A percentile compares a stretch with the other conserved stretches of the same genome.
Conservation (phyloP, 1,139 yeast species). For the Lodderomyces beijingensis region DNA sequence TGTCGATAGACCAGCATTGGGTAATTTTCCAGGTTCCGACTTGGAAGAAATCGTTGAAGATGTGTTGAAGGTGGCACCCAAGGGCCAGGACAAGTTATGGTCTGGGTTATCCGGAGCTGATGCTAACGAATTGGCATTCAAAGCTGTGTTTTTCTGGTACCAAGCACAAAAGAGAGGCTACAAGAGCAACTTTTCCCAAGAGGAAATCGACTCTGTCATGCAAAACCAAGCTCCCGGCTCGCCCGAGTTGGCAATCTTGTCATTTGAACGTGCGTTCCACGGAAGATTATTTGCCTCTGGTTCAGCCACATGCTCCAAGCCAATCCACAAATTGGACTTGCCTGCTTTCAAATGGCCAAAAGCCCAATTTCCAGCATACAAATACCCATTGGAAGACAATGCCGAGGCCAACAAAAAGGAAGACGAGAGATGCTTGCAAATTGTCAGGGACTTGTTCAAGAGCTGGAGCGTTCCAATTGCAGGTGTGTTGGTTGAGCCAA, state of each 20-base stretch:
- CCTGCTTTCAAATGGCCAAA: slow-evolving; percentile 88
- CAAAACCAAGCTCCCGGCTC: slow-evolving; percentile 67
- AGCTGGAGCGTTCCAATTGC: slow-evolving; percentile 67
- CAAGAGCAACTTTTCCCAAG: slow-evolving; percentile 46
- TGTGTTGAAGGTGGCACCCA: slow-evolving; percentile 63
- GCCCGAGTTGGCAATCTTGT: slow-evolving; percentile 68
- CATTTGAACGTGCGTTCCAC: slow-evolving; percentile 75
- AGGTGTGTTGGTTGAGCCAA: slow-evolving; percentile 73
- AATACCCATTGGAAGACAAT: slow-evolving; percentile 64
- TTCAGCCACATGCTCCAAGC: slow-evolving; percentile 75
- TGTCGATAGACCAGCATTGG: slow-evolving; percentile 74
- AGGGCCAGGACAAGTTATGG: slow-evolving; percentile 66
- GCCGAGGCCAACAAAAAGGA: slow-evolving; percentile 55
- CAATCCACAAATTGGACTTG: slow-evolving; percentile 78
- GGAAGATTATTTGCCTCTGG: slow-evolving; percentile 80
- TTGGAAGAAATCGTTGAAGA: slow-evolving; percentile 53
- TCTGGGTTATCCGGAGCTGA: slow-evolving; percentile 79
- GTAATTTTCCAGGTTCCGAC: slow-evolving; percentile 69
- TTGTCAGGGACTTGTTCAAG: slow-evolving; percentile 52
- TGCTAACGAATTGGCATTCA: slow-evolving; percentile 80
- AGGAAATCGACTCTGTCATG: slow-evolving; percentile 63
- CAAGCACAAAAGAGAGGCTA: slow-evolving; percentile 58
- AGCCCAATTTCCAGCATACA: slow-evolving; percentile 72
- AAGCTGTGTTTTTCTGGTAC: slow-evolving; percentile 78
- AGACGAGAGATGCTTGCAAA: slow-evolving; percentile 61